phyloP scores from a whole-genome alignment of 345 rosid species.

The Cochlearia excelsa region DNA sequence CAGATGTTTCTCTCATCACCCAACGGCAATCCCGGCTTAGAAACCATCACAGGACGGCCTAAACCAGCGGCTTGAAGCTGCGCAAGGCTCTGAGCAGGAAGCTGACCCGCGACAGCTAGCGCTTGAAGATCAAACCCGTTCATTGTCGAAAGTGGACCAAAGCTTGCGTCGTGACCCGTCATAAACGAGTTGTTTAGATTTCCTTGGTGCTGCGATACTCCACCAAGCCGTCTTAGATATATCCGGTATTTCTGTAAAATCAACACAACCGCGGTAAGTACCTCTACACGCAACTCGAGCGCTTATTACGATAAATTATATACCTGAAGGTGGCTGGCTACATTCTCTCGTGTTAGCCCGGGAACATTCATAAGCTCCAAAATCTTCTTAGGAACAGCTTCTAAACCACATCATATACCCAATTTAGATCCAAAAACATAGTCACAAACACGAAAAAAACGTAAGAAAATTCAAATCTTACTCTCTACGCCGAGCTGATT shows the following conservation, averaged over 20 bases:
- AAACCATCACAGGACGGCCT: slow-evolving; percentile 53
- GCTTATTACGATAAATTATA: background rate
- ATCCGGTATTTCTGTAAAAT: slow-evolving; percentile 79
- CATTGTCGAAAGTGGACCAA: slow-evolving; percentile 59
- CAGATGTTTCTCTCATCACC: slow-evolving; percentile 77
- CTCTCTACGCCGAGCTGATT: slow-evolving; percentile 87
- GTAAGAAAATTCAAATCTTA: slow-evolving; percentile 38
- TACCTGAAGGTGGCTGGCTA: slow-evolving; percentile 97
- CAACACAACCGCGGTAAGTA: slow-evolving; percentile 12
- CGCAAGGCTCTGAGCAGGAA: slow-evolving; percentile 83
- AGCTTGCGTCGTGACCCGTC: slow-evolving; percentile 62
- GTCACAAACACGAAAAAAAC: background rate
- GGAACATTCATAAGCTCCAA: slow-evolving; percentile 93
- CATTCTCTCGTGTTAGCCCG: slow-evolving; percentile 85
- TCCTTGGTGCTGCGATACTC: slow-evolving; percentile 69
- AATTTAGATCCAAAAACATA: slow-evolving; percentile 2
- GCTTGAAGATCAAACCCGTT: slow-evolving; percentile 80
- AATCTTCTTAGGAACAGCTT: slow-evolving; percentile 91
- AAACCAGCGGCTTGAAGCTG: slow-evolving; percentile 87
- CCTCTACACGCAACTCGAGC: background rate
- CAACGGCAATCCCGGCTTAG: slow-evolving; percentile 54
- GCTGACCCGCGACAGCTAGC: slow-evolving; percentile 77
- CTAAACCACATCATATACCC: slow-evolving; percentile 33
- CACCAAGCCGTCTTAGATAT: slow-evolving; percentile 93
- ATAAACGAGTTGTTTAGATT: slow-evolving; percentile 59